phyloP scores from a whole-genome alignment of 495 filamentous ascomycete species.

The Aspergillus bertholletiae region DNA sequence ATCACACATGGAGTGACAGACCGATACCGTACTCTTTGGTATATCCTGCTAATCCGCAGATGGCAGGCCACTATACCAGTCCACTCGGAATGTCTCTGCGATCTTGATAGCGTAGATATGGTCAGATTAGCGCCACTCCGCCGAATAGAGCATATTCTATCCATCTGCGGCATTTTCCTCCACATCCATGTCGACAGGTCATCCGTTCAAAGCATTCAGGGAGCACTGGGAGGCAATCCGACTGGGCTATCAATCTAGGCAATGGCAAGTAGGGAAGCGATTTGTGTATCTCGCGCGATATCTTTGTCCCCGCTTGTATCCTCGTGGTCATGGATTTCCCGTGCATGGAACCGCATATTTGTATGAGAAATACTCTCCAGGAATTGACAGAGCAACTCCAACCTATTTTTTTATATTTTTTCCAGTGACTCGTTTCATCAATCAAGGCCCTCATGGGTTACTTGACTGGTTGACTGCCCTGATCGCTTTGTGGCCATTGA shows the following conservation, averaged over 20 bases:
- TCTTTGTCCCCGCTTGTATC: neutral
- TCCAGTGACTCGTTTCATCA: neutral
- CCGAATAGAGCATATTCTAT: neutral
- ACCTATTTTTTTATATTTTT: too few relatives aligned
- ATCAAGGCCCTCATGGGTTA: too few relatives aligned
- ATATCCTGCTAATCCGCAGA: too few relatives aligned
- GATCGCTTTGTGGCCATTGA: too few relatives aligned
- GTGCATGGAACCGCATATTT: neutral
- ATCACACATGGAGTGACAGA: too few relatives aligned
- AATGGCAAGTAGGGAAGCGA: neutral
- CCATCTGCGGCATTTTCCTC: neutral
- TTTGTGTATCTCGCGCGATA: neutral
- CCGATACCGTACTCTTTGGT: too few relatives aligned
- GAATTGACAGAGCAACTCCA: too few relatives aligned
- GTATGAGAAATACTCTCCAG: too few relatives aligned
- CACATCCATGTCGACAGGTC: neutral
- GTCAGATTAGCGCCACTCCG: neutral
- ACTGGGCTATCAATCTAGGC: neutral
- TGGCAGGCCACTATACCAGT: neutral
- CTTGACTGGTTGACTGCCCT: too few relatives aligned
- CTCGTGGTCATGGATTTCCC: neutral
- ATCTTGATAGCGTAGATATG: neutral
- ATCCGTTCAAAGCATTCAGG: neutral
- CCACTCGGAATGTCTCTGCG: neutral
- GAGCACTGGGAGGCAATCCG: neutral